phyloP scores from a whole-genome alignment of 305 asterid genomes.

The Solanum chacoense region DNA sequence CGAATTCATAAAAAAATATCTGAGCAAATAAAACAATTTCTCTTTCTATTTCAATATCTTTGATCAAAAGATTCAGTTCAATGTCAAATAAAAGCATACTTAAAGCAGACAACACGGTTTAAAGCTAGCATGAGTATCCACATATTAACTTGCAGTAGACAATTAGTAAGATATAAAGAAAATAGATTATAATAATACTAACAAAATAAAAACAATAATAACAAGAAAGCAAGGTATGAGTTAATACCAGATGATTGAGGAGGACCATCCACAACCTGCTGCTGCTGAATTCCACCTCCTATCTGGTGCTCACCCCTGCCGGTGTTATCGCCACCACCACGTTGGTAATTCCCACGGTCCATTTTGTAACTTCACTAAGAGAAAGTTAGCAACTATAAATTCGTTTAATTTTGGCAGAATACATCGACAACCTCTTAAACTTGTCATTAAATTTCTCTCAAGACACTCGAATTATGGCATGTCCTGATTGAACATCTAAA shows the following conservation, averaged over 20 bases:
- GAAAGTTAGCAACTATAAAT: not conserved
- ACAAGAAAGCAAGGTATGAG: not conserved
- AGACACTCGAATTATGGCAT: no score
- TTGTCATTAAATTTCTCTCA: no score
- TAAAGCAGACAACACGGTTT: not conserved
- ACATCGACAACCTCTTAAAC: no score
- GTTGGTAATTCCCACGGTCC: conserved; percentile 18
- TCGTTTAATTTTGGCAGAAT: not conserved
- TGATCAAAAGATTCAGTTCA: not conserved
- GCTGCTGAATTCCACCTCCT: not conserved
- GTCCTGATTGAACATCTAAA: no score
- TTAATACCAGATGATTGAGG: conserved; percentile 15
- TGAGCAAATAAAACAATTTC: no score
- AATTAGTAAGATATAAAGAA: not conserved
- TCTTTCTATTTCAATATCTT: not conserved
- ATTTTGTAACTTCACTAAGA: not conserved
- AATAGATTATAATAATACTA: not conserved
- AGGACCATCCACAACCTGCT: not conserved
- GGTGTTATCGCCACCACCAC: conserved; percentile 15
- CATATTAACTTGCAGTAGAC: not conserved
- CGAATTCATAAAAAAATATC: no score
- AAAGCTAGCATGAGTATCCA: no score
- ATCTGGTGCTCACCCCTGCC: not conserved
- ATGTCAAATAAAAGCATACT: not conserved
- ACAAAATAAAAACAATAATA: not conserved